A percentile compares a stretch with the other conserved stretches of the same genome.
phyloP scores from a whole-genome alignment of 2,329 filamentous ascomycete genomes.

The Gyromitra esculenta region DNA sequence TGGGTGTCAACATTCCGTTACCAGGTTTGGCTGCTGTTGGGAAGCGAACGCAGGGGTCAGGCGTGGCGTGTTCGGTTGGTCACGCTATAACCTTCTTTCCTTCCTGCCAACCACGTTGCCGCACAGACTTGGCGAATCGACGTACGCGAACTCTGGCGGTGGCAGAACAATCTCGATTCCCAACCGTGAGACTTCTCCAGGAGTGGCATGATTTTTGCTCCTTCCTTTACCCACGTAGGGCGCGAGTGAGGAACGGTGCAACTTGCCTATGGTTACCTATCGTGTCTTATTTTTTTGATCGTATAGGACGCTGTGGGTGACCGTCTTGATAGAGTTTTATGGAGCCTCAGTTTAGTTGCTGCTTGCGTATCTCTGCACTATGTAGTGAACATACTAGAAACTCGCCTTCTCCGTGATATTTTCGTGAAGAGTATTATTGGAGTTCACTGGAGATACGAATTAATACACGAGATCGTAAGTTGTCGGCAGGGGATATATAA shows the following conservation, averaged over 20 bases:
- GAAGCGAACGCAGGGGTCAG: background rate
- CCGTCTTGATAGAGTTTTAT: conserved; percentile 8
- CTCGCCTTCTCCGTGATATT: background rate
- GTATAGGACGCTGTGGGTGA: background rate
- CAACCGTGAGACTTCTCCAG: background rate
- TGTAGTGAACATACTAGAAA: background rate
- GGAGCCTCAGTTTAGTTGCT: conserved; percentile 26
- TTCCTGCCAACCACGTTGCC: conserved; percentile 1
- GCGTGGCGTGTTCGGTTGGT: background rate
- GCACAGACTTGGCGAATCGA: background rate
- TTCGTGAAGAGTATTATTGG: conserved; percentile 4
- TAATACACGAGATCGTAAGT: background rate
- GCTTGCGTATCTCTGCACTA: background rate
- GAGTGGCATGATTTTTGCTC: conserved; percentile 16
- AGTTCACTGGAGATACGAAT: background rate
- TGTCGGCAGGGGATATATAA: background rate
- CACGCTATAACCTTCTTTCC: conserved; percentile 6
- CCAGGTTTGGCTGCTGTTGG: background rate
- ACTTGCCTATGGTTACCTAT: background rate
- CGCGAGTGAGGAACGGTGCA: background rate
- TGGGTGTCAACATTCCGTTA: background rate
- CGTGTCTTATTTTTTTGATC: background rate
- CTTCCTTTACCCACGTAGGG: background rate
- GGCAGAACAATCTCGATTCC: background rate
- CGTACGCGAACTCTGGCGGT: no score